Base-by-base conservation (phyloP, 805 yeast species). In the Wickerhamomyces pijperi region DNA sequence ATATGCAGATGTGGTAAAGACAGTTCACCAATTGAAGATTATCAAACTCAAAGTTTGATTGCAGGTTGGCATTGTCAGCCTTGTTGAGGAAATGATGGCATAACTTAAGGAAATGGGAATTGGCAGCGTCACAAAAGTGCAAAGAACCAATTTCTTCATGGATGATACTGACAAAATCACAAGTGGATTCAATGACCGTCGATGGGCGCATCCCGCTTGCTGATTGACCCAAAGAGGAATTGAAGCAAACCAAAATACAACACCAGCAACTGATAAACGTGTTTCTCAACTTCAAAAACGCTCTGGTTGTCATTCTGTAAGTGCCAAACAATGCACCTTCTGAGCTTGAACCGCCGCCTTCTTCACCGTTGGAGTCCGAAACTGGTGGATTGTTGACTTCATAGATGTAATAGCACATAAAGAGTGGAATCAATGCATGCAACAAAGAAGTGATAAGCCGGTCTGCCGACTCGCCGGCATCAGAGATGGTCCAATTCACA, bases 11-110 rank as follows among this genome's bases (percentile, higher is more conserved):
- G 35, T 86, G 94, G 49, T 80, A 86, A 9, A 82, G 69, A 54
- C 98, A 92, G 45, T 76, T 68, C 18, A 92, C 59, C 28, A 85
- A 68, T 51, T 90, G 97, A 8, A 85, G 68, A 36, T 90, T 55
- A 35, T 86, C 92, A 8, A 67, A 65, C 35, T 82, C 88, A 2
- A 82, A 68, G 4, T n/a, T n/a, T n/a, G n/a, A n/a, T n/a, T n/a
- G n/a, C n/a, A n/a, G n/a, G n/a, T n/a, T n/a, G n/a, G 67, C 68
- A 2, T 48, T 43, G 42, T 65, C 60, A 20, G 72, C 56, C 1
- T 60, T 47, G 14, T 74, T 61, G 28, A 82, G 59, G 16, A 71
- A 65, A 8, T 65, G 62, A 46, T 86, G 81, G 1, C 80, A 64
- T 20, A 82, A 59, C 15, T 66, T 64, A 37, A 92, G 61, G 43